A percentile compares a stretch with the other conserved stretches of the same genome.
Evolutionary conservation across 768 basidiomycete genomes (phyloP).

Genomic region (Kockovaella imperatae): DNA sequence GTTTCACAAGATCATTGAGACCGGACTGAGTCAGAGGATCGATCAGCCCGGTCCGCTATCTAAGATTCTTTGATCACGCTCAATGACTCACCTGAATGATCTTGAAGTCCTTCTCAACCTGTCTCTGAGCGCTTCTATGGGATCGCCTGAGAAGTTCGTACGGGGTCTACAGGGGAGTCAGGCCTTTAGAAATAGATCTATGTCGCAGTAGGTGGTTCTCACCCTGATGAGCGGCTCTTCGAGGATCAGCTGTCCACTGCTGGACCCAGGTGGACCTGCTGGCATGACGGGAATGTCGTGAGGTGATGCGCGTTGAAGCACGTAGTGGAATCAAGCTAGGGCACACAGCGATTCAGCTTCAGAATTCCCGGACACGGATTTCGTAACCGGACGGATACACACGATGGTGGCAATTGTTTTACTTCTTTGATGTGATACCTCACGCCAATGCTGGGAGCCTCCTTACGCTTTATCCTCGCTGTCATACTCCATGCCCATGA

Average conservation of each 20-base stretch:
- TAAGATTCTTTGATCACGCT: not conserved
- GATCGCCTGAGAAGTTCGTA: slow-evolving; percentile 40
- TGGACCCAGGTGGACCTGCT: not conserved
- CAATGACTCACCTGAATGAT: slow-evolving; percentile 29
- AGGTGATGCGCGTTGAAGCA: too few relatives aligned
- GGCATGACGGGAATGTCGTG: slow-evolving; percentile 13
- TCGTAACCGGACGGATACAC: too few relatives aligned
- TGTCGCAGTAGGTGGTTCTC: slow-evolving; percentile 1
- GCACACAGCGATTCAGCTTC: too few relatives aligned
- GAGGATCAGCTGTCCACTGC: slow-evolving; percentile 24
- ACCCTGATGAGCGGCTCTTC: slow-evolving; percentile 42
- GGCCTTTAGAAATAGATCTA: not conserved
- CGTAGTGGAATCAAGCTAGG: too few relatives aligned
- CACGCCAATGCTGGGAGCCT: too few relatives aligned
- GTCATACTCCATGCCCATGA: too few relatives aligned
- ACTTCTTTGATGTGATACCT: too few relatives aligned
- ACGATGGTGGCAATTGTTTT: too few relatives aligned
- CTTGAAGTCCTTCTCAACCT: slow-evolving; percentile 44
- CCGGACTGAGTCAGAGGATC: slow-evolving; percentile 6
- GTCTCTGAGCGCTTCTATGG: slow-evolving; percentile 41
- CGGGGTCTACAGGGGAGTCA: slow-evolving; percentile 25
- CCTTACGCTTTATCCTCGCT: too few relatives aligned
- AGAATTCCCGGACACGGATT: too few relatives aligned
- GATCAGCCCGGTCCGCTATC: not conserved
- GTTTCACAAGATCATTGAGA: slow-evolving; percentile 13